Percentiles rank a stretch among this genome's conserved stretches.
Conservation (phyloP, 2,329 filamentous ascomycete species). For the Epichloe gansuensis region DNA sequence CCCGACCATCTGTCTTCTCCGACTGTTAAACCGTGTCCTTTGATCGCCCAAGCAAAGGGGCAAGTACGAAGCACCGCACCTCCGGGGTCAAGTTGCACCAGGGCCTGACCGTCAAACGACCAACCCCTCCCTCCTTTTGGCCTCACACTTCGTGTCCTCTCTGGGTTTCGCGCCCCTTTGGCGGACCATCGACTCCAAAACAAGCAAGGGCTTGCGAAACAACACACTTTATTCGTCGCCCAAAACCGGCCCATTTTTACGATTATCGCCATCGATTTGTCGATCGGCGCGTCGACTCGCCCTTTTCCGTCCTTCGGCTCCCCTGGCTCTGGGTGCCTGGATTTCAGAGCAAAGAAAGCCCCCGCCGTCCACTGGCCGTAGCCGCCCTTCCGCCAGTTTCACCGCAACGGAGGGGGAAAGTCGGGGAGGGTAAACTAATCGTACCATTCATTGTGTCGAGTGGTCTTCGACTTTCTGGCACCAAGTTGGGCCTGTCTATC, state of each 20-base stretch:
- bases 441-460: neutral
- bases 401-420: neutral
- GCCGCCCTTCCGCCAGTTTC: constrained; percentile 3
- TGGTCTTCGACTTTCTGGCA: neutral
- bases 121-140: neutral
- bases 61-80: neutral
- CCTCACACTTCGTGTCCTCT: neutral
- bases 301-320: neutral
- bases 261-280: constrained; percentile 1
- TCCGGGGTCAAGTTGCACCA: neutral
- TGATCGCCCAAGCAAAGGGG: neutral
- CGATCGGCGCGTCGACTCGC: constrained; percentile 1
- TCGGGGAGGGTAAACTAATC: neutral
- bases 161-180: neutral
- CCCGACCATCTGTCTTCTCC: no score
- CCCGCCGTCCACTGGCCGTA: constrained; percentile 2
- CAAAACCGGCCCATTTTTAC: neutral
- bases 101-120: neutral
- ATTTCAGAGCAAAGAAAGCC: neutral
- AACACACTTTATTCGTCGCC: neutral
- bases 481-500: constrained; percentile 2
- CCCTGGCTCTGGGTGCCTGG: neutral
- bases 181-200: neutral
- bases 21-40: neutral
- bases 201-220: neutral